Conservation (phyloP, 345 rosid genomes). For the Reutealis trisperma region DNA sequence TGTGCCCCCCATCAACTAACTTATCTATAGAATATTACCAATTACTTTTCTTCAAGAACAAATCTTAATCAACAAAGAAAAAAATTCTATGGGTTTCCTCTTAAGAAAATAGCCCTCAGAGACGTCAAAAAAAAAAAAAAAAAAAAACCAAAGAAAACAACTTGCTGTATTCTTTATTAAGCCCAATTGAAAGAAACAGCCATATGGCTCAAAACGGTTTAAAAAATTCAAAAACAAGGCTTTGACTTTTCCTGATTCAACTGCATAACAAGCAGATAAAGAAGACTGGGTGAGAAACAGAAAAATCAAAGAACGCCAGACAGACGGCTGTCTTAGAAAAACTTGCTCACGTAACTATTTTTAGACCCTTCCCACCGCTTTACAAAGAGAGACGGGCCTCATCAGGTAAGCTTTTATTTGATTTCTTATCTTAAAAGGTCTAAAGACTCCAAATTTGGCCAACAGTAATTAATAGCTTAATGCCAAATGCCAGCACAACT, state of each 20-base stretch:
- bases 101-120: neutral
- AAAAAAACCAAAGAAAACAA: neutral
- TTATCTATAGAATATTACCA: constrained; percentile 16
- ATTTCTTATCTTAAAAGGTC: neutral
- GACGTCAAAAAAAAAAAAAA: too few species aligned
- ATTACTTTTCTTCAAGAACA: neutral
- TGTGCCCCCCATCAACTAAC: constrained; percentile 63
- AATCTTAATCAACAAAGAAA: neutral
- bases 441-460: constrained; percentile 2
- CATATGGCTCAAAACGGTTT: too few species aligned
- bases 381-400: neutral
- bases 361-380: constrained; percentile 6
- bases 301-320: neutral
- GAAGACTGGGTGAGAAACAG: neutral
- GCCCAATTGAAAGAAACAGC: neutral
- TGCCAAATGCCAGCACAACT: neutral
- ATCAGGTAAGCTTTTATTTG: neutral
- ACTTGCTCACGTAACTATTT: constrained; percentile 9
- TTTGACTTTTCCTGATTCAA: neutral
- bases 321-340: neutral
- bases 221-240: too few species aligned
- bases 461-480: neutral
- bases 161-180: neutral
- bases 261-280: neutral
- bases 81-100: neutral